Evolutionary conservation across 306 rosid species (phyloP).

Genomic region (Delonix regia): DNA sequence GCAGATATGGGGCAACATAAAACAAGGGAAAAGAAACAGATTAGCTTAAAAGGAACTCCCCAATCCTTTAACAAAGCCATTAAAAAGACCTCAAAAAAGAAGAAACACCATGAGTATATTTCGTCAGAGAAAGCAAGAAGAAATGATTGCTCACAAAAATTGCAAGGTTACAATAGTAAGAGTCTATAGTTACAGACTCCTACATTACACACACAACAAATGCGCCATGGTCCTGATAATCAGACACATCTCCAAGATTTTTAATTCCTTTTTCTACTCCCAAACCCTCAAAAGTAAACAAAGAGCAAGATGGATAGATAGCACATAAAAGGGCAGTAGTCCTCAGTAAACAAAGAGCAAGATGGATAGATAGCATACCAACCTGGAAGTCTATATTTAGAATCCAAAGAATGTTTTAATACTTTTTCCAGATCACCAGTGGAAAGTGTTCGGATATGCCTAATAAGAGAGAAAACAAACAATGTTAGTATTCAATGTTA

Average conservation of each 20-base stretch:
- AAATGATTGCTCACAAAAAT: background rate
- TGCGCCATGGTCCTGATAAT: background rate
- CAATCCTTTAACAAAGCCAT: background rate
- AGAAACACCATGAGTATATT: no score
- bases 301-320: background rate
- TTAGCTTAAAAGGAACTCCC: background rate
- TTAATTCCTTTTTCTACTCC: background rate
- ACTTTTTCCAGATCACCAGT: slow-evolving; percentile 72
- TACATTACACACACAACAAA: background rate
- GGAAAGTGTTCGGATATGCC: slow-evolving; percentile 85
- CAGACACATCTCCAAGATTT: background rate
- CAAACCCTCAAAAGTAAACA: background rate
- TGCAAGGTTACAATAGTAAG: background rate
- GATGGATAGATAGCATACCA: slow-evolving; percentile 39
- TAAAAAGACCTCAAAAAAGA: background rate
- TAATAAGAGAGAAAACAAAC: slow-evolving; percentile 34
- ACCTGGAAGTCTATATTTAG: slow-evolving; percentile 83
- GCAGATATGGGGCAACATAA: background rate
- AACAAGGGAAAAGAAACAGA: background rate
- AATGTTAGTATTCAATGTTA: slow-evolving; percentile 24
- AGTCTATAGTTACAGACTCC: background rate
- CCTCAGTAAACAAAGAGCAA: slow-evolving; percentile 26
- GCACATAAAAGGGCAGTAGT: slow-evolving; percentile 27
- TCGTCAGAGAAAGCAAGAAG: background rate
- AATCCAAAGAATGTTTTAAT: slow-evolving; percentile 62